Base-by-base conservation (phyloP, 176 grass and related monocot species). In the Elymus sibiricus region DNA sequence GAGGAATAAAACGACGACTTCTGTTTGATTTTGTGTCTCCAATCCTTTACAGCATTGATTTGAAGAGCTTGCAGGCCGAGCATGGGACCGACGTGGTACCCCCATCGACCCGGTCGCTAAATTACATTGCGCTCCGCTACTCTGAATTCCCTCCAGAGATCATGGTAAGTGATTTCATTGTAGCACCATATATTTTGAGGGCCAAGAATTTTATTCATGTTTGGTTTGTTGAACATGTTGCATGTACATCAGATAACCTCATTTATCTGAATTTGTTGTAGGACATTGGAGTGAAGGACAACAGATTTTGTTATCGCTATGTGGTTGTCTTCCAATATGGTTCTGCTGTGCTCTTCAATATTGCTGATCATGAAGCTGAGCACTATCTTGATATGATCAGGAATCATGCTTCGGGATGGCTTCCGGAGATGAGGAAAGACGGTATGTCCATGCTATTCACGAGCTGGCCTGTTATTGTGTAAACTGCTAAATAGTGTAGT, bases 271-370 rank as follows among this genome's bases (percentile, higher is more conserved):
- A 31, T 35, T 77, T 60, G 82, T 39, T 86, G 70, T 70, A 95
- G 92, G 85, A 91, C 44, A 93, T 91, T 72, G 91, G 92, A 74
- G 85, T 91, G 22, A 93, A 90, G 79, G 95, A 95, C 62, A 91
- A 76, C 64, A 87, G 82, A 81, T 88, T 91, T 86, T 94, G 86
- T 72, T 92, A 85, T 70, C 92, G 92, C 65, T 94, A 94, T 47
- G 90, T 97, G 15, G 81, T 97, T n/a, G 84, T 97, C 59, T 97
- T 97, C 73, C 95, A 97, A 64, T 97, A 97, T 86, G 95, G 95
- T 35, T 97, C 93, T 70, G 92, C 91, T 43, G 95, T 97, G 70
- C 76, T 97, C 69, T 97, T 97, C 83, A 95, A 95, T 80, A 95
- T 95, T 82, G 90, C 93, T 71, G 95, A 93, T 91, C 92, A 95